A percentile compares a stretch with the other conserved stretches of the same genome.
phyloP scores from a whole-genome alignment of 495 filamentous ascomycete species.

The Penicillium bovifimosum region DNA sequence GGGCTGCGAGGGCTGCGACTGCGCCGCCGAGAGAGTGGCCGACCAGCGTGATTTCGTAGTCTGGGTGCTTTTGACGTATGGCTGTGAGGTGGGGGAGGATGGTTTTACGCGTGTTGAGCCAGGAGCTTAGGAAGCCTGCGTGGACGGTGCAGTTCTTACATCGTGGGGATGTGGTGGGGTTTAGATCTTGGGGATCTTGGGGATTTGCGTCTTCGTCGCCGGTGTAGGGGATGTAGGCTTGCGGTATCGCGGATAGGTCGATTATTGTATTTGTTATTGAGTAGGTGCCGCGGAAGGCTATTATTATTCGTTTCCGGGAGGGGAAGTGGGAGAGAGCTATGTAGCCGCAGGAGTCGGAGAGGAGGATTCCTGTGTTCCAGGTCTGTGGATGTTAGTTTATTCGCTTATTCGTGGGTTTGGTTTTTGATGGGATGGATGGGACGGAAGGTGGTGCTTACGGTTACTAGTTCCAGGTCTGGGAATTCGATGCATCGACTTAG shows the following conservation, averaged over 20 bases:
- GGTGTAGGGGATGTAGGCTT: constrained; percentile 82
- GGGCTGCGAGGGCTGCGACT: constrained; percentile 77
- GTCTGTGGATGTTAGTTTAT: constrained; percentile 40
- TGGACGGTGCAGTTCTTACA: constrained; percentile 90
- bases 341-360: constrained; percentile 92
- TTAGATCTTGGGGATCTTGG: constrained; percentile 16
- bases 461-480: constrained; percentile 67
- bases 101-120: constrained; percentile 61
- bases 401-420: neutral
- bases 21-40: constrained; percentile 93
- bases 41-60: constrained; percentile 69
- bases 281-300: constrained; percentile 96
- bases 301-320: constrained; percentile 57
- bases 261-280: constrained; percentile 83
- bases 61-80: constrained; percentile 54
- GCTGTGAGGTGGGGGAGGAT: constrained; percentile 56
- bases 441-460: constrained; percentile 32
- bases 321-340: constrained; percentile 75
- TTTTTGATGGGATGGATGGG: neutral
- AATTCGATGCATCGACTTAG: constrained; percentile 80
- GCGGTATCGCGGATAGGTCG: constrained; percentile 81
- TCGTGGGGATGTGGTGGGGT: constrained; percentile 15
- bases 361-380: constrained; percentile 82
- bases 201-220: constrained; percentile 38
- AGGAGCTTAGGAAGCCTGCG: constrained; percentile 79